Conservation (phyloP, 2,329 filamentous ascomycete genomes). For the Chrysoporthe deuterocubensis region DNA sequence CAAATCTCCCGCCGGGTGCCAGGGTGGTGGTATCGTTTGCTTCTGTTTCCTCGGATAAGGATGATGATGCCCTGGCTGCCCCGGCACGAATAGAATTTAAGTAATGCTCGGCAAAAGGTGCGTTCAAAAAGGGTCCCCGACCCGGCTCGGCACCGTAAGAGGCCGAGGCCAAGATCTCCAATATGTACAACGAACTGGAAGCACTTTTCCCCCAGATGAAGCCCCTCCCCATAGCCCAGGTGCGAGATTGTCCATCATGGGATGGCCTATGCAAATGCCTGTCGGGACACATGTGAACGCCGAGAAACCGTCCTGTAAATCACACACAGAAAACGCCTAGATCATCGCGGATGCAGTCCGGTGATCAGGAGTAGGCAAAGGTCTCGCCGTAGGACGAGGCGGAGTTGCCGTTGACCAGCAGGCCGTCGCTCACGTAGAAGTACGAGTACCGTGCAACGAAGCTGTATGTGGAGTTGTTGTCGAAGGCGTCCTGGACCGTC, state of each 20-base stretch:
- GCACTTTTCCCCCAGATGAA: background rate
- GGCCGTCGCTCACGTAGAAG: slow-evolving; percentile 54
- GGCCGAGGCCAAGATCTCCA: slow-evolving; percentile 9
- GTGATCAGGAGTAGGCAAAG: slow-evolving; percentile 48
- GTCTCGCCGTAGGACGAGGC: slow-evolving; percentile 53
- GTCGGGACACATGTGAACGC: slow-evolving; percentile 18
- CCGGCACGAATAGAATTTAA: slow-evolving; percentile 11
- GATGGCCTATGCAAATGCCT: background rate
- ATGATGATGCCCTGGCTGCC: background rate
- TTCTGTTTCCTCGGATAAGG: background rate
- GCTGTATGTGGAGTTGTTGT: slow-evolving; percentile 47
- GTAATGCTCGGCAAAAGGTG: too few species aligned
- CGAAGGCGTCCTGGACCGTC: slow-evolving; percentile 52
- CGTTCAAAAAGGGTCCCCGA: background rate
- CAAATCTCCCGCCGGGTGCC: slow-evolving; percentile 2
- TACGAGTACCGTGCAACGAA: slow-evolving; percentile 62
- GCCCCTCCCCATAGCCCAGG: background rate
- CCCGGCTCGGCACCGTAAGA: background rate
- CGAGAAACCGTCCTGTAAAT: background rate
- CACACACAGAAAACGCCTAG: slow-evolving; percentile 16
- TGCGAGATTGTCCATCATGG: background rate
- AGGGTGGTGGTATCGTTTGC: background rate
- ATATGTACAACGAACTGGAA: slow-evolving; percentile 18
- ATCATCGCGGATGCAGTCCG: background rate
- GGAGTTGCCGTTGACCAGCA: slow-evolving; percentile 45